These are phyloP conservation scores for Fomitopsis schrenkii DNA, from an alignment of 1,284 basidiomycete species.

Conservation along the genomic window DNA sequence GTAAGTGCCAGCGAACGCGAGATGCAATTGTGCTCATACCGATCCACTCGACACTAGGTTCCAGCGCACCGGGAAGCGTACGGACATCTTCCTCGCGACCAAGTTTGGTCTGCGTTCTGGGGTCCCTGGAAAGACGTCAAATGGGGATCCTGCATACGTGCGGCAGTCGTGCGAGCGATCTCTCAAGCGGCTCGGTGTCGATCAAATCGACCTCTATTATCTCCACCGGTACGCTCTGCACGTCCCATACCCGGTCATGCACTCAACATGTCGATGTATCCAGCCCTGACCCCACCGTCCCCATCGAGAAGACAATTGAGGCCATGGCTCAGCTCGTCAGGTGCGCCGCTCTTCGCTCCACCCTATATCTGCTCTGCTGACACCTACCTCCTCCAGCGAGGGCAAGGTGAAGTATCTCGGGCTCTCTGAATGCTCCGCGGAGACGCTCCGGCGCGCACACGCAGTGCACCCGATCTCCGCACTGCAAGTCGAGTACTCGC, in stretches of 20 bases:
- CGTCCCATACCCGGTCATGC: too few species aligned
- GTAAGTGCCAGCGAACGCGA: slow-evolving; percentile 1
- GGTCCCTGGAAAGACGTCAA: slow-evolving; percentile 12
- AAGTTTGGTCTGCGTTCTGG: slow-evolving; percentile 41
- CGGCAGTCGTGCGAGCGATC: slow-evolving; percentile 32
- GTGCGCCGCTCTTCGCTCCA: slow-evolving; percentile 21
- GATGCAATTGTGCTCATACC: too few species aligned
- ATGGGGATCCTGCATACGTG: slow-evolving; percentile 33
- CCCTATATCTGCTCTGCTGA: too few species aligned
- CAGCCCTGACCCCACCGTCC: slow-evolving; percentile 38
- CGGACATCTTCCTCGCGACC: slow-evolving; percentile 41
- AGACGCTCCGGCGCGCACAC: slow-evolving; percentile 59
- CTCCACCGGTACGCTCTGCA: slow-evolving; percentile 30
- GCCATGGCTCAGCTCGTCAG: slow-evolving; percentile 54
- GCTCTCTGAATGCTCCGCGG: slow-evolving; percentile 54
- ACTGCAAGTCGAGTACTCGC: slow-evolving; percentile 62
- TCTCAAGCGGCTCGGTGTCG: slow-evolving; percentile 37
- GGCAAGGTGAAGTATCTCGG: too few species aligned
- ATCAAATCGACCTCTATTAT: slow-evolving; percentile 46
- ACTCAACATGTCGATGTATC: neutral
- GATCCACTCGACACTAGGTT: slow-evolving; percentile 11
- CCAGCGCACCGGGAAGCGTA: slow-evolving; percentile 32
- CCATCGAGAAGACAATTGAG: slow-evolving; percentile 37
- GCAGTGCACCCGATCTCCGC: slow-evolving; percentile 58
- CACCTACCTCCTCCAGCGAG: too few species aligned